Evolutionary conservation across 352 stramenopile genomes (phyloP).

Genomic region (Lagenidium sp.): DNA sequence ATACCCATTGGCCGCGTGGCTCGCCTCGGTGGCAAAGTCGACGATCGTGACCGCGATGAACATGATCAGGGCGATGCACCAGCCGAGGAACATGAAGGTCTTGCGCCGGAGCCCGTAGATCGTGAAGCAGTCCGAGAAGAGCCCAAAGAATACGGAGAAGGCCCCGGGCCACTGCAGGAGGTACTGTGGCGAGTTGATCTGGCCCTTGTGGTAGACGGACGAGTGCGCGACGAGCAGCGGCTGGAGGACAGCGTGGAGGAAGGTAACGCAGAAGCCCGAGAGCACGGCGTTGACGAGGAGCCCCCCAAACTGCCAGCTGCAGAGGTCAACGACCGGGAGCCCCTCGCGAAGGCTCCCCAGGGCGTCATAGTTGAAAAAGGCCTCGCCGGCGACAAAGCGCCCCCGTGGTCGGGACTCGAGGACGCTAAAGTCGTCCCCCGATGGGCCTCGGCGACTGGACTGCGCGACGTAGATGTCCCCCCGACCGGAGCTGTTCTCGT

Average conservation of each 20-base stretch:
- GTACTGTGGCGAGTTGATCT: constrained; percentile 20
- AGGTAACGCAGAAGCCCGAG: constrained; percentile 16
- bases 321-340: constrained; percentile 20
- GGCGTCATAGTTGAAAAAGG: constrained; percentile 38
- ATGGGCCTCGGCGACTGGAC: constrained; percentile 1
- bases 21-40: constrained; percentile 1
- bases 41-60: constrained; percentile 9
- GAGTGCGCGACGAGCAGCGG: constrained; percentile 32
- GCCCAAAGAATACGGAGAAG: constrained; percentile 77
- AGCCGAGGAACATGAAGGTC: constrained; percentile 81
- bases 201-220: constrained; percentile 19
- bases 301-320: constrained; percentile 21
- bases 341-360: constrained; percentile 35
- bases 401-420: constrained; percentile 5
- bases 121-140: constrained; percentile 77
- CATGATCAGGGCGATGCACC: constrained; percentile 22
- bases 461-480: constrained; percentile 12
- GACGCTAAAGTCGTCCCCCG: constrained; percentile 7
- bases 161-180: constrained; percentile 59
- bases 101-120: constrained; percentile 79
- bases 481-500: constrained; percentile 7
- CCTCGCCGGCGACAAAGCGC: constrained; percentile 19
- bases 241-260: constrained; percentile 26
- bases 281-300: constrained; percentile 26
- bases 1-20: not conserved